phyloP scores from a whole-genome alignment of 208 protist genomes.

The Crithidia fasciculata region DNA sequence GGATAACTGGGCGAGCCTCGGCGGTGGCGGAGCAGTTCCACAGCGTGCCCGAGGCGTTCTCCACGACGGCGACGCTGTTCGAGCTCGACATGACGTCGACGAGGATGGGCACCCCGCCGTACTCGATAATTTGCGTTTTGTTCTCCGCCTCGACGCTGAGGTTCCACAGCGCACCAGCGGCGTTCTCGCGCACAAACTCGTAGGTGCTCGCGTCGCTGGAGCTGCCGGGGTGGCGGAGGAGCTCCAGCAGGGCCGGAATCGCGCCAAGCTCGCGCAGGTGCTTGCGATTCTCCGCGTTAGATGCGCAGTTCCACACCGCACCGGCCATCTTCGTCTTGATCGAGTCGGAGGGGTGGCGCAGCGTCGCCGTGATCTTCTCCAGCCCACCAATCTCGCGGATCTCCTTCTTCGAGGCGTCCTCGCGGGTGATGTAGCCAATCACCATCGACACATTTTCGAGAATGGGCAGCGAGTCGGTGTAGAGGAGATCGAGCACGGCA shows the following conservation, averaged over 20 bases:
- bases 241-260: conserved; percentile 85
- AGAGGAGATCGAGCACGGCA: conserved; percentile 87
- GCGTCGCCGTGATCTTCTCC: conserved; percentile 90
- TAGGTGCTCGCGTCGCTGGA: conserved; percentile 40
- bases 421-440: conserved; percentile 94
- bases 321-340: conserved; percentile 94
- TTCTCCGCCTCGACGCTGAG: conserved; percentile 92
- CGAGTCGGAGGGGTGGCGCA: conserved; percentile 87
- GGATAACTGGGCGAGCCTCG: conserved; percentile 83
- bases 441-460: conserved; percentile 94
- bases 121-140: conserved; percentile 89
- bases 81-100: conserved; percentile 72
- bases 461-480: conserved; percentile 90
- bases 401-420: conserved; percentile 88
- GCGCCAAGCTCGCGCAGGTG: conserved; percentile 86
- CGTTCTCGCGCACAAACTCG: conserved; percentile 92
- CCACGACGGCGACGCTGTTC: conserved; percentile 76
- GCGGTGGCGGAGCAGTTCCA: conserved; percentile 93
- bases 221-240: conserved; percentile 44
- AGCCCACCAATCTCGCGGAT: conserved; percentile 89
- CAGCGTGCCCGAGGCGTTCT: conserved; percentile 92
- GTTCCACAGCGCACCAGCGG: conserved; percentile 93
- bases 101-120: conserved; percentile 86
- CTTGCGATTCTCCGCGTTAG: conserved; percentile 88
- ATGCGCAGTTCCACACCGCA: conserved; percentile 94